Evolutionary conservation across 331 rosid species (phyloP), one percentile per base, ranked within the genome.

Genomic region (Acacia pycnantha): DNA sequence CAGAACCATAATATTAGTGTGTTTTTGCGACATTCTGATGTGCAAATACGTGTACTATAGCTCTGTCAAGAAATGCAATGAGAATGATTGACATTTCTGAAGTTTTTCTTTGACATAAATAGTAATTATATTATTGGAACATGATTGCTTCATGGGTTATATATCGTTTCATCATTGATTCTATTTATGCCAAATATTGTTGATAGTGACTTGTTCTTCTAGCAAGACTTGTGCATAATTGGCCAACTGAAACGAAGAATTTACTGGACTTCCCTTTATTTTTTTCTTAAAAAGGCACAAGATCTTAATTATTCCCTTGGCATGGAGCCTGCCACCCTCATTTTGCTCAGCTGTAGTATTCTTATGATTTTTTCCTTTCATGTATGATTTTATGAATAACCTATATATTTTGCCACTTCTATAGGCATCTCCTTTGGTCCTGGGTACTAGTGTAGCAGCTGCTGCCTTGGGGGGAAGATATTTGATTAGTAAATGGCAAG

Each of bases 381-480:
- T 61, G n/a, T 27, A 6, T 22, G 70, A 7, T 27, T 61, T 65
- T 44, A 3, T 65, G 61, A 21, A 64, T 65, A 41, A 64, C n/a
- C 14, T 27, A 15, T 27, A 40, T 47, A 22, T 31, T 46, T 13
- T 27, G 21, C 73, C 37, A 12, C 2, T 21, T 48, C n/a, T 50
- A 26, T 54, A 84, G 87, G 72, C 10, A 48, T 22, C 87, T 48
- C 77, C 87, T 53, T 27, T 84, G 35, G 84, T 74, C 70, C 4
- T 84, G 50, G 87, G 87, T 27, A 65, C 83, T 43, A 15, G 81
- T 22, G 81, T 67, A 33, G 87, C 87, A 31, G 80, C 83, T 19
- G 84, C 87, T 41, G 87, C 87, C 21, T 31, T 79, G 41, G 87
- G 81, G 6, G 80, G 81, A 67, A 84, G 77, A 79, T 84, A 74